Conservation (phyloP, 768 basidiomycete genomes). For the Leccinum boreale region DNA sequence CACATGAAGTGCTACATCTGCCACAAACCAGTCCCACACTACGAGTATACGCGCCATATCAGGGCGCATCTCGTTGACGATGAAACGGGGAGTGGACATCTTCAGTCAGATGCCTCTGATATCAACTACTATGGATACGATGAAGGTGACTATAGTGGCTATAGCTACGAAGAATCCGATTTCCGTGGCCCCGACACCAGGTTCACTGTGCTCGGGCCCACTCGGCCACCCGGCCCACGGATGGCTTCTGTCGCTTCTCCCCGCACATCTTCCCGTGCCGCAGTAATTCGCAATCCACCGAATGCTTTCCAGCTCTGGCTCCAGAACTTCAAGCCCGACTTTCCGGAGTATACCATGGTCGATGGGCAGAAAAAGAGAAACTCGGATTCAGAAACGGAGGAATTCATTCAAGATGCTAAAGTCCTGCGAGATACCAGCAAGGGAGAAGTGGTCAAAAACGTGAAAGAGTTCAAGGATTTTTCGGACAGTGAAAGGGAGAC, state of each 20-base stretch:
- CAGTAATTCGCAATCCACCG: neutral
- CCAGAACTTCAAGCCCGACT: neutral
- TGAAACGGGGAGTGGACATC: neutral
- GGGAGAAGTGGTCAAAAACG: slow-evolving; percentile 15
- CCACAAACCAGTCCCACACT: slow-evolving; percentile 1
- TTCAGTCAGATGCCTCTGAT: neutral
- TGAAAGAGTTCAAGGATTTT: slow-evolving; percentile 16
- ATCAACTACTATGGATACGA: neutral
- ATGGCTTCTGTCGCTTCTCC: neutral
- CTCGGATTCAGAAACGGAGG: neutral
- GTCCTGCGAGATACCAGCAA: slow-evolving; percentile 13
- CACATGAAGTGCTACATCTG: slow-evolving; percentile 21
- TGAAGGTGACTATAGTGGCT: neutral
- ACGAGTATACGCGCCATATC: slow-evolving; percentile 15
- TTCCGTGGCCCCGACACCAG: neutral
- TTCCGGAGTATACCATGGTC: slow-evolving; percentile 15
- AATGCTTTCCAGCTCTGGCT: slow-evolving; percentile 19
- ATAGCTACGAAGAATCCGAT: neutral
- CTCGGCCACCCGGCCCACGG: neutral
- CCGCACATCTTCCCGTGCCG: neutral
- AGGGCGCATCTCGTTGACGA: slow-evolving; percentile 1
- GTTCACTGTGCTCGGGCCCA: neutral
- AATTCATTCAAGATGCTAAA: slow-evolving; percentile 3
- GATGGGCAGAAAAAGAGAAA: slow-evolving; percentile 12
- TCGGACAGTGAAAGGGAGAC: neutral